Percentiles rank a stretch among this genome's conserved stretches.
Conservation (phyloP, 768 basidiomycete genomes). For the Glaciozyma martinii region DNA sequence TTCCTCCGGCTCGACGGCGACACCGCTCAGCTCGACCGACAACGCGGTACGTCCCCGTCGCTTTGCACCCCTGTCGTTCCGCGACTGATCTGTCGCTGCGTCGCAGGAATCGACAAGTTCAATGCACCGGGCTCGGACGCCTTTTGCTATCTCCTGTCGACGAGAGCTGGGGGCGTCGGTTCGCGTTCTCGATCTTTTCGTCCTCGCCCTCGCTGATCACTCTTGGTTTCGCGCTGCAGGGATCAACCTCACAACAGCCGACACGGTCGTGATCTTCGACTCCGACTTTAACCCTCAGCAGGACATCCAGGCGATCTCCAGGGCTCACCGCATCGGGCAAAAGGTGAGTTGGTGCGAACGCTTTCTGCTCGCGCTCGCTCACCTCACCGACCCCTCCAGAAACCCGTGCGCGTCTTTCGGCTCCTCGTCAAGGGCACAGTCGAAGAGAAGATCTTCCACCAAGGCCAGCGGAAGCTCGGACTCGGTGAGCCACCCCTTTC, state of each 20-base stretch:
- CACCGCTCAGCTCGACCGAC: conserved; percentile 72
- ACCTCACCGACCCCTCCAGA: neutral
- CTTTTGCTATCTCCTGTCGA: conserved; percentile 75
- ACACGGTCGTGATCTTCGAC: conserved; percentile 88
- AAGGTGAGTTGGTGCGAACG: conserved; percentile 84
- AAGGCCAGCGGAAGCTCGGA: conserved; percentile 44
- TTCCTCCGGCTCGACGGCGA: conserved; percentile 55
- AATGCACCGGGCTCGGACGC: conserved; percentile 77
- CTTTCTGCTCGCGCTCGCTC: conserved; percentile 35
- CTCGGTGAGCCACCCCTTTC: conserved; percentile 61
- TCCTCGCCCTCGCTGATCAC: conserved; percentile 24
- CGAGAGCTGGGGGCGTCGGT: conserved; percentile 69
- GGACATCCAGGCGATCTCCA: conserved; percentile 71
- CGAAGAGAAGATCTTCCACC: conserved; percentile 34
- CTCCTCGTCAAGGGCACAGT: conserved; percentile 91
- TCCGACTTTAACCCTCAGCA: conserved; percentile 96
- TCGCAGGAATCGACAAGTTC: conserved; percentile 83
- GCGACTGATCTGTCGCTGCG: conserved; percentile 58
- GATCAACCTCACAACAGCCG: conserved; percentile 81
- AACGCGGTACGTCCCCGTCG: conserved; percentile 39
- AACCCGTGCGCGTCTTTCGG: conserved; percentile 49
- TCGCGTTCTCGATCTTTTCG: conserved; percentile 43
- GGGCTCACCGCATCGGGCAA: conserved; percentile 91
- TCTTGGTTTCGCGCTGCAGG: conserved; percentile 66
- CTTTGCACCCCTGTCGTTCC: conserved; percentile 59